phyloP scores from a whole-genome alignment of 2,329 filamentous ascomycete species.

The Rhexocercosporidium sp. region DNA sequence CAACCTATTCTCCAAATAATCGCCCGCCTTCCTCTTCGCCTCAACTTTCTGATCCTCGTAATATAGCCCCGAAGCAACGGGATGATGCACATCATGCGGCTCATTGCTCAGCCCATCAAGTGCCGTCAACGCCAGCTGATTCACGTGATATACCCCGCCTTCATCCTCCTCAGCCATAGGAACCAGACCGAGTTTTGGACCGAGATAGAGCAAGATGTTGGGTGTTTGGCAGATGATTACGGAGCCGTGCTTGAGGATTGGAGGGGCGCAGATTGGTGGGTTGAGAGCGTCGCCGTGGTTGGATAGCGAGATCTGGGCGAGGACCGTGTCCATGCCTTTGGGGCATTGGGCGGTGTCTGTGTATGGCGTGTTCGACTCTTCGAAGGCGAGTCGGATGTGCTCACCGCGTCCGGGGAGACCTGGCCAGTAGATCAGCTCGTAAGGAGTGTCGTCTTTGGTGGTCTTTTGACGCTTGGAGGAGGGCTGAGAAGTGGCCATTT shows the following conservation, averaged over 20 bases:
- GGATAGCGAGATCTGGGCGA: slow-evolving; percentile 51
- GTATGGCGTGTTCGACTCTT: slow-evolving; percentile 70
- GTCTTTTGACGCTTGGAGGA: slow-evolving; percentile 49
- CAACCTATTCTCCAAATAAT: slow-evolving; percentile 65
- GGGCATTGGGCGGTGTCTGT: slow-evolving; percentile 61
- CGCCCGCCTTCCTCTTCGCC: slow-evolving; percentile 58
- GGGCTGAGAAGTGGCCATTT: slow-evolving; percentile 20
- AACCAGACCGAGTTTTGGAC: slow-evolving; percentile 41
- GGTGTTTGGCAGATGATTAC: slow-evolving; percentile 71
- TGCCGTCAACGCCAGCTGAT: slow-evolving; percentile 69
- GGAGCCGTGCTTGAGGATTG: slow-evolving; percentile 61
- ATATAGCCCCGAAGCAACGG: slow-evolving; percentile 61
- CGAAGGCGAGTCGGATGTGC: slow-evolving; percentile 73
- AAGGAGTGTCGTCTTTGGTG: slow-evolving; percentile 46
- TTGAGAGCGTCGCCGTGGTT: slow-evolving; percentile 60
- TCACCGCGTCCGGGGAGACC: slow-evolving; percentile 74
- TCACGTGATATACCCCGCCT: slow-evolving; percentile 60
- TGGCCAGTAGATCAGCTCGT: slow-evolving; percentile 35
- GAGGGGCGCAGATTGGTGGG: slow-evolving; percentile 69
- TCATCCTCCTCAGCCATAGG: slow-evolving; percentile 40
- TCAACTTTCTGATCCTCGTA: slow-evolving; percentile 81
- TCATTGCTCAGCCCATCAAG: slow-evolving; percentile 72
- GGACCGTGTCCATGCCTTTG: slow-evolving; percentile 57
- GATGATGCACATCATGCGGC: slow-evolving; percentile 78
- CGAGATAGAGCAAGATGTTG: slow-evolving; percentile 75